Conservation (phyloP, 139 green algal genomes). For the Volvox africanus region DNA sequence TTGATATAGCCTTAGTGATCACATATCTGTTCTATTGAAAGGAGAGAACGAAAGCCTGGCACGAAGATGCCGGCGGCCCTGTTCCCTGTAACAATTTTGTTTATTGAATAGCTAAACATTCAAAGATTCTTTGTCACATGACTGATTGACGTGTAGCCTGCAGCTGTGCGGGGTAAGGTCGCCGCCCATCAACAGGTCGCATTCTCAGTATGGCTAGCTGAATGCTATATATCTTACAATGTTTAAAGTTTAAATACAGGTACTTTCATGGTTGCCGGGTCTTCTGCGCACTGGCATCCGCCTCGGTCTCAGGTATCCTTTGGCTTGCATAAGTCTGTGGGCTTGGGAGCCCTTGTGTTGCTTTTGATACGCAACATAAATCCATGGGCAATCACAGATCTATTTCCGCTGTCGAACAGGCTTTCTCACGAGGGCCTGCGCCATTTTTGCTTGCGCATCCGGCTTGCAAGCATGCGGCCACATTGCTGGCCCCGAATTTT, state of each 20-base stretch:
- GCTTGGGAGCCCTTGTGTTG: not conserved
- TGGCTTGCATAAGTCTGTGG: not conserved
- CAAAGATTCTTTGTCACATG: not conserved
- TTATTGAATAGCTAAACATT: not conserved
- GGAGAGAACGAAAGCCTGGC: too few species aligned
- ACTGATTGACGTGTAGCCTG: not conserved
- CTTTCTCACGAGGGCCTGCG: not conserved
- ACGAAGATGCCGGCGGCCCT: too few species aligned
- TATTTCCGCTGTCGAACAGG: not conserved
- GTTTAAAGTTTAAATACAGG: not conserved
- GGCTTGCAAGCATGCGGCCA: not conserved
- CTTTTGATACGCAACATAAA: not conserved
- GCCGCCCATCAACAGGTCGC: not conserved
- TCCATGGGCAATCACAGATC: not conserved
- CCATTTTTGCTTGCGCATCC: not conserved
- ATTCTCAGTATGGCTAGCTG: not conserved
- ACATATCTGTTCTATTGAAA: too few species aligned
- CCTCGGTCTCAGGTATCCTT: slow-evolving; percentile 12
- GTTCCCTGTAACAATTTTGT: too few species aligned
- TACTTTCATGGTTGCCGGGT: not conserved
- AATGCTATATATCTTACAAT: not conserved
- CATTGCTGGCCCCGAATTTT: not conserved
- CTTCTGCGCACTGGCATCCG: not conserved
- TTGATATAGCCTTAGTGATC: too few species aligned
- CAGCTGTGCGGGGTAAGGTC: not conserved